A percentile compares a stretch with the other conserved stretches of the same genome.
phyloP scores from a whole-genome alignment of 176 grass and related monocot species.

The Cymbopogon citratus region DNA sequence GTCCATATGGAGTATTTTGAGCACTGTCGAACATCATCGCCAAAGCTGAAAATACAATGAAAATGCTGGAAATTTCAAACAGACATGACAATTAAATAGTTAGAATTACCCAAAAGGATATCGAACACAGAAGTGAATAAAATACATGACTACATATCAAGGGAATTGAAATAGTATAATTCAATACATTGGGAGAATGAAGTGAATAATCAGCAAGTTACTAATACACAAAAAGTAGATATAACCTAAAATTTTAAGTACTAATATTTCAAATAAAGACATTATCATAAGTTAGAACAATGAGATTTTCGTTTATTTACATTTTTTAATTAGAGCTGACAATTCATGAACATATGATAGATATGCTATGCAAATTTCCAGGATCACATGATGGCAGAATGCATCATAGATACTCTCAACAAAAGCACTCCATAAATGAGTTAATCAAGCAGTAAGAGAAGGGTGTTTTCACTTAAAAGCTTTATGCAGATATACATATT shows the following conservation, averaged over 20 bases:
- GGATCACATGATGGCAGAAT: not conserved
- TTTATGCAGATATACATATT: not conserved
- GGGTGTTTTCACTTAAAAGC: not conserved
- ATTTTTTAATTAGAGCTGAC: not conserved
- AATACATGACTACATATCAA: not conserved
- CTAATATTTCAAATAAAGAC: not conserved
- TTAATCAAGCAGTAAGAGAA: not conserved
- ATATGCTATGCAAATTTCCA: not conserved
- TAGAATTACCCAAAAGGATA: not conserved
- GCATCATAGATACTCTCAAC: not conserved
- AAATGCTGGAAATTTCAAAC: not conserved
- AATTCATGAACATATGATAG: not conserved
- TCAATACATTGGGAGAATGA: not conserved
- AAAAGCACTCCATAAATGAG: not conserved
- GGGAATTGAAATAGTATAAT: not conserved
- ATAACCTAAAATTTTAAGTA: not conserved
- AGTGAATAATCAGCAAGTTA: not conserved
- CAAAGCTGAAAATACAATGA: not conserved
- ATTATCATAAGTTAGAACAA: not conserved
- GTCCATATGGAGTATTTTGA: conserved; percentile 42
- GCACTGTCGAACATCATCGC: conserved; percentile 51
- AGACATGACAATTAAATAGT: not conserved
- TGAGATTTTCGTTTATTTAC: not conserved
- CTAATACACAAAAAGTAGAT: not conserved
- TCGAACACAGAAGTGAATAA: not conserved